phyloP scores from a whole-genome alignment of 192 early-diverging fungal species.

The Backusella australiensis region DNA sequence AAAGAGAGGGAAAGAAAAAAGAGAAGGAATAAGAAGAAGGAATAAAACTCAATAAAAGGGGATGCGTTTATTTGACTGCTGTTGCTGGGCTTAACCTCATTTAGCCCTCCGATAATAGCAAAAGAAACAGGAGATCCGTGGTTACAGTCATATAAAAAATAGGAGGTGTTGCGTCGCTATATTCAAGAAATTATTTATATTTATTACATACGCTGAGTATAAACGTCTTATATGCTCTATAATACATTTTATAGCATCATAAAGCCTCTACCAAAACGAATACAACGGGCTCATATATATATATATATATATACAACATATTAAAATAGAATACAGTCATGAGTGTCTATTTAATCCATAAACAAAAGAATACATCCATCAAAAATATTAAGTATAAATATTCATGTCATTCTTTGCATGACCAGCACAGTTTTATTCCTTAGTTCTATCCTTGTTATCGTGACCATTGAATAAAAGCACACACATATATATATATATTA shows the following conservation, averaged over 20 bases:
- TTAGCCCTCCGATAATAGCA: background rate
- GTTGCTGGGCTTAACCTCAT: background rate
- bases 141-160: background rate
- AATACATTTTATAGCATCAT: background rate
- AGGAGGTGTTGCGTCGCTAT: background rate
- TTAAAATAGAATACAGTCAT: background rate
- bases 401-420: conserved; percentile 2
- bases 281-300: background rate
- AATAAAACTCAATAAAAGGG: background rate
- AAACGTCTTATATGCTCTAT: background rate
- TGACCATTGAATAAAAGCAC: background rate
- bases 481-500: no score
- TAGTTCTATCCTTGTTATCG: background rate
- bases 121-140: background rate
- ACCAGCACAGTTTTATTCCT: background rate
- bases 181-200: background rate
- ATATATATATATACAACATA: background rate
- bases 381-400: background rate
- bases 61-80: background rate
- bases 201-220: background rate
- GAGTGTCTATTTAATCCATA: background rate
- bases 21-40: background rate
- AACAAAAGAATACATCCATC: background rate
- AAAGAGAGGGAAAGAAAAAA: background rate
- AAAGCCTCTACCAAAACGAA: background rate